Evolutionary conservation across 768 basidiomycete genomes (phyloP).

Genomic region (Lactarius deliciosus): DNA sequence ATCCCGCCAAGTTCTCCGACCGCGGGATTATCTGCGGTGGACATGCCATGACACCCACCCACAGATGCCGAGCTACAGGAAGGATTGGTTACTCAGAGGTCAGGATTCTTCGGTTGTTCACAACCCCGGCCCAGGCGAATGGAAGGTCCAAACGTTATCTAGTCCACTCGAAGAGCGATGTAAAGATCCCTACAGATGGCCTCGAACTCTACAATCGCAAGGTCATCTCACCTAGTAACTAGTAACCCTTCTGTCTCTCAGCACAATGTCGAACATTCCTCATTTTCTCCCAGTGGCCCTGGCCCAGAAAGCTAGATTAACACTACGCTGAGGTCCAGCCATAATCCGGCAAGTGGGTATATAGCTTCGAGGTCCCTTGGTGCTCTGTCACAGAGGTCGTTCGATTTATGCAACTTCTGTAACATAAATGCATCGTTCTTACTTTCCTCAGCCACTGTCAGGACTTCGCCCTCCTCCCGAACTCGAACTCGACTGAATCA

Average conservation of each 20-base stretch:
- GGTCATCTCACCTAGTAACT: background rate
- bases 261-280: constrained; percentile 6
- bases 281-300: constrained; percentile 25
- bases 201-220: background rate
- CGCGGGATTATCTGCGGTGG: background rate
- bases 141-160: no score
- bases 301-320: constrained; percentile 26
- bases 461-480: background rate
- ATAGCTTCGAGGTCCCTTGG: constrained; percentile 25
- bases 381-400: constrained; percentile 21
- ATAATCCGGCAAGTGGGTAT: constrained; percentile 27
- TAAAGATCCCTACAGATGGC: background rate
- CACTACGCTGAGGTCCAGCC: constrained; percentile 27
- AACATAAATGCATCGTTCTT: no score
- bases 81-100: background rate
- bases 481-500: no score
- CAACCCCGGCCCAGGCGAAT: background rate
- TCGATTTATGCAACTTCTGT: constrained; percentile 30
- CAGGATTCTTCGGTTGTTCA: background rate
- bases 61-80: background rate
- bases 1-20: background rate
- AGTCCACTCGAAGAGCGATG: background rate
- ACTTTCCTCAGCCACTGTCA: background rate
- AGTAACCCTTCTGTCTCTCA: background rate
- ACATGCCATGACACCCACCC: background rate